Conservation (phyloP, 2,329 filamentous ascomycete genomes). For the Aspergillus uvarum region DNA sequence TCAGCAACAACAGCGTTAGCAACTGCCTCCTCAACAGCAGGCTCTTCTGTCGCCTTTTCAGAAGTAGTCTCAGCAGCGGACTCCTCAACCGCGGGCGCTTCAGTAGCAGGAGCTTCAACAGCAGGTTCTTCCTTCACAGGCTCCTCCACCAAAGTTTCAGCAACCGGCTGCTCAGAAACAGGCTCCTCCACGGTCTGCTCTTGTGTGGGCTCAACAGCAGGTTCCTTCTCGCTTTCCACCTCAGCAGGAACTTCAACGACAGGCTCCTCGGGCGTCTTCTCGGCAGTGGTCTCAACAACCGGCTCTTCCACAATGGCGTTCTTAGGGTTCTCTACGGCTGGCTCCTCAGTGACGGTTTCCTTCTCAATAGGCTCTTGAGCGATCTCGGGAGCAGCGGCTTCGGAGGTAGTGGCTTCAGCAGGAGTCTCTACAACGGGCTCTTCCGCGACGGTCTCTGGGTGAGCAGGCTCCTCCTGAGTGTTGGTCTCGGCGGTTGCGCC, state of each 20-base stretch:
- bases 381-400: slow-evolving; percentile 4
- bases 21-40: slow-evolving; percentile 4
- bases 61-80: background rate
- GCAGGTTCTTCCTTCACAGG: slow-evolving; percentile 2
- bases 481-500: slow-evolving; percentile 7
- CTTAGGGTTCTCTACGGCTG: background rate
- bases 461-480: slow-evolving; percentile 8
- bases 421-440: slow-evolving; percentile 10
- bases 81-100: background rate
- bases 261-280: slow-evolving; percentile 8
- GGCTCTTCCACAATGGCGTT: background rate
- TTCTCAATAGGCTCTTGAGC: slow-evolving; percentile 4
- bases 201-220: background rate
- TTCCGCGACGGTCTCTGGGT: background rate
- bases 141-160: background rate
- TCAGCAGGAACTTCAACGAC: background rate
- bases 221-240: background rate
- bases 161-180: background rate
- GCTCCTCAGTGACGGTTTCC: background rate
- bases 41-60: background rate
- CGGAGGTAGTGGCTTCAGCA: background rate
- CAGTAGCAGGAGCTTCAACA: slow-evolving; percentile 3
- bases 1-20: background rate
- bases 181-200: background rate
- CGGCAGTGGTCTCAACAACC: background rate